A percentile compares a stretch with the other conserved stretches of the same genome.
Evolutionary conservation across 805 yeast species (phyloP).

Genomic region (Barnettozyma pratensis): DNA sequence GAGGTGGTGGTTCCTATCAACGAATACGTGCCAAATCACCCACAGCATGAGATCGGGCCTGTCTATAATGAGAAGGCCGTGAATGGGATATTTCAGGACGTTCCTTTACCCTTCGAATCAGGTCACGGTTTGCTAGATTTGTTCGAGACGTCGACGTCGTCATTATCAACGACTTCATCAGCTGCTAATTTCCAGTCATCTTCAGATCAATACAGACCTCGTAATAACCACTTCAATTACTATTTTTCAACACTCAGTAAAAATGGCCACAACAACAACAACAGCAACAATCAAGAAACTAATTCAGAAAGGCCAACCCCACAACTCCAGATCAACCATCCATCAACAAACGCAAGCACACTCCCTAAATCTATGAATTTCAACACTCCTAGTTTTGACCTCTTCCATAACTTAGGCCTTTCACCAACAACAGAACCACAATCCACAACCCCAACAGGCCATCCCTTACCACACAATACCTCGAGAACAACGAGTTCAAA

Average conservation of each 20-base stretch:
- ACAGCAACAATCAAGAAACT: conserved; percentile 2
- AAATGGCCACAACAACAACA: too few relatives aligned
- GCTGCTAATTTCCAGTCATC: background rate
- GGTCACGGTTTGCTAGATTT: conserved; percentile 37
- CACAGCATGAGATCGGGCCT: conserved; percentile 26
- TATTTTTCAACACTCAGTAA: too few relatives aligned
- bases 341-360: background rate
- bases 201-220: background rate
- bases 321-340: background rate
- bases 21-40: conserved; percentile 31
- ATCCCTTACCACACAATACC: background rate
- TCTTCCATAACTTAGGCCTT: conserved; percentile 7
- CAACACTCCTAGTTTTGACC: conserved; percentile 2
- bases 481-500: background rate
- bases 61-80: conserved; percentile 20
- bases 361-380: background rate
- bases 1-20: conserved; percentile 34
- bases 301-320: background rate
- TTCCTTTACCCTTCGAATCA: conserved; percentile 30
- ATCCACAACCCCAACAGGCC: conserved; percentile 4
- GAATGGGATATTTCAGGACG: conserved; percentile 27
- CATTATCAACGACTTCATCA: background rate
- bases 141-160: conserved; percentile 17
- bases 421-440: conserved; percentile 8
- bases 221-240: too few relatives aligned